Evolutionary conservation across 129 eudicot genomes (phyloP).

Genomic region (Centrapalus pauciflorus): DNA sequence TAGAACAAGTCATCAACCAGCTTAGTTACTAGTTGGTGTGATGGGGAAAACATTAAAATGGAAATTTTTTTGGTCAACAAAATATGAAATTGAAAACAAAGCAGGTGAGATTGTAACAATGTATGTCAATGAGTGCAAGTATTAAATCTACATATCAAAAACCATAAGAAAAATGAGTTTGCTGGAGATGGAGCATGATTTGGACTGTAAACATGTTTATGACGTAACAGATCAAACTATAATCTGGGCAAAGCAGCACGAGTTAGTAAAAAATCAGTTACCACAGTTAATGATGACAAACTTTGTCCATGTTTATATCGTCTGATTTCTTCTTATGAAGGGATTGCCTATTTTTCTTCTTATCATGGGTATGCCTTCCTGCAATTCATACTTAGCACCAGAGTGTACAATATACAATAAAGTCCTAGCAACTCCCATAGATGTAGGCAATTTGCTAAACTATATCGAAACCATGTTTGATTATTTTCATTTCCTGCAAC

Average conservation of each 20-base stretch:
- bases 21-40: background rate
- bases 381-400: background rate
- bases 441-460: background rate
- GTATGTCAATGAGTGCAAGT: background rate
- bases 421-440: background rate
- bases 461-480: background rate
- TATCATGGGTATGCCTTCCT: no score
- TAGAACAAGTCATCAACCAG: background rate
- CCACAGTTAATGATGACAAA: background rate
- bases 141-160: background rate
- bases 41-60: background rate
- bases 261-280: background rate
- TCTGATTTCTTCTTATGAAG: background rate
- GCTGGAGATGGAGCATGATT: background rate
- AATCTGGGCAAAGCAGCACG: background rate
- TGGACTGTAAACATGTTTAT: background rate
- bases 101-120: no score
- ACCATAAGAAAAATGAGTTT: background rate
- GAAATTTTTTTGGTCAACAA: background rate
- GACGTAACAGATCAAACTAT: background rate
- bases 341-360: no score
- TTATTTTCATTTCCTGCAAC: background rate
- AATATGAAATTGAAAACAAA: background rate
- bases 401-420: background rate
- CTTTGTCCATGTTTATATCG: background rate